Evolutionary conservation across 306 rosid genomes (phyloP).

Genomic region (Prinsepia uniflora): DNA sequence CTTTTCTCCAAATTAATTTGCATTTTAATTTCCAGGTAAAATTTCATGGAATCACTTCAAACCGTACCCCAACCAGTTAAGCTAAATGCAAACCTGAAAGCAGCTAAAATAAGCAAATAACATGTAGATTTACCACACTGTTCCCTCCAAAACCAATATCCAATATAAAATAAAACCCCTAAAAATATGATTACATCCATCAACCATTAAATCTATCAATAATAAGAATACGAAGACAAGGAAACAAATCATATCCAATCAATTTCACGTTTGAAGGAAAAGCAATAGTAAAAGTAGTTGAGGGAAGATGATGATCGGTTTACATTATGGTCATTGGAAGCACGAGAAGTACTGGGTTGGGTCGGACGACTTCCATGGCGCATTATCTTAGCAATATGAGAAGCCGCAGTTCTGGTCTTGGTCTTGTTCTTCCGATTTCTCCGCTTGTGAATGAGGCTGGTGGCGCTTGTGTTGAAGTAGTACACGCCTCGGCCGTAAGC

Average conservation of each 20-base stretch:
- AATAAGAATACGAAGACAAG: not conserved
- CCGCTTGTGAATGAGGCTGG: constrained; percentile 28
- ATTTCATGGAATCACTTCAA: not conserved
- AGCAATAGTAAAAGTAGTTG: not conserved
- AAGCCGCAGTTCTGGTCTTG: constrained; percentile 74
- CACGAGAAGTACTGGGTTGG: not conserved
- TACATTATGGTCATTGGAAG: constrained; percentile 5
- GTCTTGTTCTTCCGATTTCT: constrained; percentile 43
- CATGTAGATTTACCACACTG: not conserved
- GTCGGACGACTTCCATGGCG: constrained; percentile 3
- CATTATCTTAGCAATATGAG: constrained; percentile 67
- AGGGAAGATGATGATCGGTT: not conserved
- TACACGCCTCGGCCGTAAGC: constrained; percentile 41
- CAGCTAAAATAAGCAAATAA: not conserved
- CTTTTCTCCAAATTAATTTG: not conserved
- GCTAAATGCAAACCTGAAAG: not conserved
- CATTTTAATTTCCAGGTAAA: not conserved
- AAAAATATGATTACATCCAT: not conserved
- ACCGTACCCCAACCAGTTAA: not conserved
- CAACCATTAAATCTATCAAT: not conserved
- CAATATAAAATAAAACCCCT: not conserved
- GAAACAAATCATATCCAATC: not conserved
- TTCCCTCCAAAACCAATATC: not conserved
- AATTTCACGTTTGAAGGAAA: not conserved
- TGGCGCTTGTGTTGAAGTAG: constrained; percentile 37